Evolutionary conservation across 2,329 filamentous ascomycete species (phyloP).

Genomic region (Cercospora sesami): DNA sequence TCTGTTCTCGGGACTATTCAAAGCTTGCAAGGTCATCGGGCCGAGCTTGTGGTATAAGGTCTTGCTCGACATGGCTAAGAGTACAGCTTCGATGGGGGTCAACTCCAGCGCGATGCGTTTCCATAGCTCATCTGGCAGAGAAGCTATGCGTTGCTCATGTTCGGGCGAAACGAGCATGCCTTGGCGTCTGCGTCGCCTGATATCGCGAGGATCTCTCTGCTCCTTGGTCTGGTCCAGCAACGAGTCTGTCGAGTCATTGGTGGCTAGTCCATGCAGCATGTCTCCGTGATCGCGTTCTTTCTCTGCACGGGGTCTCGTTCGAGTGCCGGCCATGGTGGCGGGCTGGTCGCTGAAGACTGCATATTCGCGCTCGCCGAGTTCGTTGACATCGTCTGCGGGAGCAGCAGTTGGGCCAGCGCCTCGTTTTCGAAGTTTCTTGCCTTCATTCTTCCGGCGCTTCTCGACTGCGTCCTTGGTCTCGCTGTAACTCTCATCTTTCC

Average conservation of each 20-base stretch:
- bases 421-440: conserved; percentile 26
- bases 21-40: conserved; percentile 41
- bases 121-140: conserved; percentile 52
- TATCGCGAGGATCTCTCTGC: conserved; percentile 10
- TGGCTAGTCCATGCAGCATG: conserved; percentile 42
- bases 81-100: conserved; percentile 50
- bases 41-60: conserved; percentile 49
- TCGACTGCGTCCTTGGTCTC: conserved; percentile 33
- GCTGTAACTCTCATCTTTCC: conserved; percentile 34
- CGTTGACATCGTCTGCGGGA: conserved; percentile 31
- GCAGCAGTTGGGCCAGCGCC: conserved; percentile 16
- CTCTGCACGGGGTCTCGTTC: conserved; percentile 1
- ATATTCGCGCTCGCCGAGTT: conserved; percentile 37
- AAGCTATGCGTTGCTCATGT: conserved; percentile 48
- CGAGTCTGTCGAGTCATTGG: conserved; percentile 41
- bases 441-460: conserved; percentile 30
- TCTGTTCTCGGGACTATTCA: conserved; percentile 48
- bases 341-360: conserved; percentile 33
- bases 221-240: conserved; percentile 29
- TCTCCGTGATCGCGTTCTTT: conserved; percentile 39
- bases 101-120: conserved; percentile 45
- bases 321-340: conserved; percentile 24
- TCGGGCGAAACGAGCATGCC: conserved; percentile 24
- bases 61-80: conserved; percentile 52
- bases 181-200: conserved; percentile 15